A percentile compares a stretch with the other conserved stretches of the same genome.
Conservation (phyloP, 768 basidiomycete species). For the Lactarius evosmus region DNA sequence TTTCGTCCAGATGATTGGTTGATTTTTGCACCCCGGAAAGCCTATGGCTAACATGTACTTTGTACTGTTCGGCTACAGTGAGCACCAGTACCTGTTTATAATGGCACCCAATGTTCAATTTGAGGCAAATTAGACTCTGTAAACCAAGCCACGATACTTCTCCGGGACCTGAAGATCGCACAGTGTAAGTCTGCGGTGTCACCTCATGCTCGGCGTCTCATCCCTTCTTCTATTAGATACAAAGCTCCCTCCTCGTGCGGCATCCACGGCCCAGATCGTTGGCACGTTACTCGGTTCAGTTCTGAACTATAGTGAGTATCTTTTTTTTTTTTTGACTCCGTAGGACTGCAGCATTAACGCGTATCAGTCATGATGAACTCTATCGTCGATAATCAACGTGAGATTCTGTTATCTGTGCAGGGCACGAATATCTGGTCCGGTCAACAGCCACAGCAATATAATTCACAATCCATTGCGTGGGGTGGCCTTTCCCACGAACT, state of each 20-base stretch:
- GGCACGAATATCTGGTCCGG: constrained; percentile 55
- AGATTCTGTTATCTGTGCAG: constrained; percentile 50
- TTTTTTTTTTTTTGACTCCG: neutral
- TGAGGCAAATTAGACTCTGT: constrained; percentile 37
- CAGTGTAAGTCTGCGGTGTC: constrained; percentile 35
- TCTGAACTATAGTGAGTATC: constrained; percentile 35
- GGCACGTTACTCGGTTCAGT: constrained; percentile 48
- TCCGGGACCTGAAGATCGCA: constrained; percentile 48
- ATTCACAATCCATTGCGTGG: constrained; percentile 52
- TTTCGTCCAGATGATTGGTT: constrained; percentile 48
- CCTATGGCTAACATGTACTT: constrained; percentile 40
- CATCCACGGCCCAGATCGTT: constrained; percentile 47
- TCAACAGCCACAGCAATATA: constrained; percentile 49
- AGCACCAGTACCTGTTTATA: neutral
- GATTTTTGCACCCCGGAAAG: constrained; percentile 36
- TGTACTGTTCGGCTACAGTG: constrained; percentile 48
- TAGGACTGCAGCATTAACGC: neutral
- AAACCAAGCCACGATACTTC: constrained; percentile 43
- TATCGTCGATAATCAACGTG: constrained; percentile 49
- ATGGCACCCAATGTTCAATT: neutral
- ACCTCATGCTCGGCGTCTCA: neutral
- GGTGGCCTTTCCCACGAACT: constrained; percentile 37
- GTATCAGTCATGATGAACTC: constrained; percentile 52
- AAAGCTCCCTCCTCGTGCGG: constrained; percentile 48
- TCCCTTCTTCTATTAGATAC: constrained; percentile 31